These are phyloP conservation scores for Cyberlindnera xishuangbannaensis DNA, from an alignment of 805 yeast genomes.

Conservation along the genomic window DNA sequence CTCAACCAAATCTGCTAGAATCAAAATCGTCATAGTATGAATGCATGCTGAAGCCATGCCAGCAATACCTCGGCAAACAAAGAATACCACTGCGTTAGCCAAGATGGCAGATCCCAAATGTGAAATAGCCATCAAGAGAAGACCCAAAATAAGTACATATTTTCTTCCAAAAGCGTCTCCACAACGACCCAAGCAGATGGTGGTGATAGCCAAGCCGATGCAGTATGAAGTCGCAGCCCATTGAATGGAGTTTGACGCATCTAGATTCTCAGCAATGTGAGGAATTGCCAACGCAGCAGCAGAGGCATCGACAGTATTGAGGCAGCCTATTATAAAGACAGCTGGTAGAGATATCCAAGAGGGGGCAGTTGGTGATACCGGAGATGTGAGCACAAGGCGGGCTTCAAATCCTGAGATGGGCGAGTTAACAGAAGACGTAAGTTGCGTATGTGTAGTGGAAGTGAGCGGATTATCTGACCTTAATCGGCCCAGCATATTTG, in stretches of 20 bases:
- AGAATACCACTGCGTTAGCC: slow-evolving; percentile 39
- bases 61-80: slow-evolving; percentile 45
- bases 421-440: too few species aligned
- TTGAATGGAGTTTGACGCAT: slow-evolving; percentile 42
- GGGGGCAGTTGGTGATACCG: too few species aligned
- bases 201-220: slow-evolving; percentile 47
- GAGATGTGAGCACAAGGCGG: too few species aligned
- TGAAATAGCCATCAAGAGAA: slow-evolving; percentile 35
- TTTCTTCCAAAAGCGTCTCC: slow-evolving; percentile 55
- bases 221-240: slow-evolving; percentile 56
- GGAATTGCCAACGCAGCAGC: slow-evolving; percentile 33
- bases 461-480: too few species aligned
- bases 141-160: slow-evolving; percentile 33
- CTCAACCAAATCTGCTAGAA: slow-evolving; percentile 48
- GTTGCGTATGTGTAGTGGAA: too few species aligned
- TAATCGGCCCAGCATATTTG: too few species aligned
- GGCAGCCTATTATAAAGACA: slow-evolving; percentile 2
- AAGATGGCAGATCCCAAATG: slow-evolving; percentile 47
- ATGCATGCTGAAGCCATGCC: slow-evolving; percentile 55
- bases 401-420: too few species aligned
- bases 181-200: slow-evolving; percentile 47
- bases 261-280: slow-evolving; percentile 37
- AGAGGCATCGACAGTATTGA: slow-evolving; percentile 11
- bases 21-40: slow-evolving; percentile 43
- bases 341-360: too few species aligned